These are phyloP conservation scores for Fomitopsis pinicola DNA, from an alignment of 1,284 basidiomycete species.

Conservation along the genomic window DNA sequence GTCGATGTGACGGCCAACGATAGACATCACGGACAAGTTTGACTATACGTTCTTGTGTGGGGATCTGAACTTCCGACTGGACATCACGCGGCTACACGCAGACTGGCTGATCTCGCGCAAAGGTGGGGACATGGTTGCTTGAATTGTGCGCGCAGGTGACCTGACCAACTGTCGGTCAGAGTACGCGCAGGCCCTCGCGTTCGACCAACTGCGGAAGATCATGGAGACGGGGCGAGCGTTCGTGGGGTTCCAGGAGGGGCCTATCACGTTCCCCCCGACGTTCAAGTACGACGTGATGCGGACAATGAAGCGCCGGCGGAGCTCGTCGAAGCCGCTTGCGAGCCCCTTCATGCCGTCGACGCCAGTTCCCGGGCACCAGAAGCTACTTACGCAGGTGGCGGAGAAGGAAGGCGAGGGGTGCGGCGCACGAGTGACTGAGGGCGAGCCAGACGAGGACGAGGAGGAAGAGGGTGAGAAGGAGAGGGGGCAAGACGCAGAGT, in stretches of 20 bases:
- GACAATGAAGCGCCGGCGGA: conserved; percentile 38
- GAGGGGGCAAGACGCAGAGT: conserved; percentile 42
- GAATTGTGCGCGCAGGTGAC: background rate
- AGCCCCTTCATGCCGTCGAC: background rate
- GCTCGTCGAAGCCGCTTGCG: conserved; percentile 4
- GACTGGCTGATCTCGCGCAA: conserved; percentile 51
- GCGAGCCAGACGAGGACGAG: conserved; percentile 20
- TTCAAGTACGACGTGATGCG: conserved; percentile 81
- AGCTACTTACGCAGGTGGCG: conserved; percentile 34
- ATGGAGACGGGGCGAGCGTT: conserved; percentile 61
- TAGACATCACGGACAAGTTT: conserved; percentile 79
- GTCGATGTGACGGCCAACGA: background rate
- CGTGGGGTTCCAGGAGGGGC: conserved; percentile 66
- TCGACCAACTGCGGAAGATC: conserved; percentile 76
- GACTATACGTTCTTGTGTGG: conserved; percentile 82
- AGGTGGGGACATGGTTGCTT: conserved; percentile 15
- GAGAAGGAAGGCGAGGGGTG: conserved; percentile 27
- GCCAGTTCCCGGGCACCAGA: conserved; percentile 14
- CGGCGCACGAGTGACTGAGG: conserved; percentile 11
- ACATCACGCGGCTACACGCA: conserved; percentile 70
- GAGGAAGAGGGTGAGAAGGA: conserved; percentile 34
- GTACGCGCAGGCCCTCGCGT: conserved; percentile 68
- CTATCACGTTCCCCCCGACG: conserved; percentile 74
- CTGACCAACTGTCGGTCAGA: conserved; percentile 33
- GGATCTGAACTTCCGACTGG: conserved; percentile 76